These are phyloP conservation scores for Epichloe coenophiala DNA, from an alignment of 2,329 filamentous ascomycete genomes.

Conservation along the genomic window DNA sequence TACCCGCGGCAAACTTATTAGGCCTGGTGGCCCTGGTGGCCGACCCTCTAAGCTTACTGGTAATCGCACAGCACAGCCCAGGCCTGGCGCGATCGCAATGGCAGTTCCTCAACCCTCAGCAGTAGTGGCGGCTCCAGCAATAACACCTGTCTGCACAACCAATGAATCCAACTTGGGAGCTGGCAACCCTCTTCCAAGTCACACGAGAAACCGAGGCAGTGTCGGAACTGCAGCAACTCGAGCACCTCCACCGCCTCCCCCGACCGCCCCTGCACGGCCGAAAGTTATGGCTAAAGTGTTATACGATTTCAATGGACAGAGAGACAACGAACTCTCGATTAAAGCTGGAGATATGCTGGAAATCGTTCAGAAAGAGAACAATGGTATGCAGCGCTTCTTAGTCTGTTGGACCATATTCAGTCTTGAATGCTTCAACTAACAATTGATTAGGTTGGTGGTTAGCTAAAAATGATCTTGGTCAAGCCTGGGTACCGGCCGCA, in stretches of 20 bases:
- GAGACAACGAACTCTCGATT: constrained; percentile 73
- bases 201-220: constrained; percentile 42
- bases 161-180: constrained; percentile 5
- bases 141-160: neutral
- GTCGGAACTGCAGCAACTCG: constrained; percentile 35
- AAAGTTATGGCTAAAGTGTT: constrained; percentile 80
- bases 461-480: constrained; percentile 56
- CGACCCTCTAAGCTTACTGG: constrained; percentile 58
- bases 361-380: constrained; percentile 87
- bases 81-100: constrained; percentile 23
- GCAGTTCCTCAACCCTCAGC: constrained; percentile 22
- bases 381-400: constrained; percentile 48
- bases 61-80: constrained; percentile 30
- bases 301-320: constrained; percentile 82
- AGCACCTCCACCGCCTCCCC: constrained; percentile 51
- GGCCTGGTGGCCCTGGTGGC: constrained; percentile 74
- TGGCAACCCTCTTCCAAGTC: constrained; percentile 26
- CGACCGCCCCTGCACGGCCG: constrained; percentile 42
- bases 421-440: constrained; percentile 11
- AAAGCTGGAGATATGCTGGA: constrained; percentile 69
- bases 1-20: constrained; percentile 83
- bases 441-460: constrained; percentile 79
- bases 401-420: neutral
- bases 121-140: constrained; percentile 9
- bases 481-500: constrained; percentile 87